Percentiles rank a stretch among this genome's conserved stretches.
These are phyloP conservation scores for Toxoplasma gondii DNA, from an alignment of 169 alveolate genomes.

Conservation along the genomic window DNA sequence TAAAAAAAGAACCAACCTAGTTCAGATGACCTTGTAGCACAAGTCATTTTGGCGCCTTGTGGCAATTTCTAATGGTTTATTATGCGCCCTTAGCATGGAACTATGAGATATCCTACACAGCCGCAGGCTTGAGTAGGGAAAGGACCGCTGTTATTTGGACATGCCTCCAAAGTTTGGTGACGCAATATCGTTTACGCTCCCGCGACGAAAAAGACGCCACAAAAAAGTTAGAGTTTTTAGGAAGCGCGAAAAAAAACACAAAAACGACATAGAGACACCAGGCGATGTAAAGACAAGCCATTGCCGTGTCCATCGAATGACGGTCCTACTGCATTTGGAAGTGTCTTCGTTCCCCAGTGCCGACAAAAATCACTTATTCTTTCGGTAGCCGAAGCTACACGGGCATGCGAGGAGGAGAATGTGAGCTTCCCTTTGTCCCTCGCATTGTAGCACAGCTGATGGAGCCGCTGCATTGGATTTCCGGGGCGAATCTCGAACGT, in stretches of 20 bases:
- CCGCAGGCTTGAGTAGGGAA: not conserved
- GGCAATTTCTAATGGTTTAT: no score
- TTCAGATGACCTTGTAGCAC: no score
- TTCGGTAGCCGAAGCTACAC: no score
- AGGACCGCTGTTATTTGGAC: not conserved
- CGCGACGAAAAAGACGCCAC: slow-evolving; percentile 2
- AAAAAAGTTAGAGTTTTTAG: not conserved
- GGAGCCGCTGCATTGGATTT: not conserved
- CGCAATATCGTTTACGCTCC: not conserved
- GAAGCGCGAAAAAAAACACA: not conserved
- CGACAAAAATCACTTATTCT: not conserved
- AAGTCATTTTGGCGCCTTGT: no score
- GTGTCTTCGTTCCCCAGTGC: not conserved
- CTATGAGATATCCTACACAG: no score
- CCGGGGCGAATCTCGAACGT: not conserved
- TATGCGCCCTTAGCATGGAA: no score
- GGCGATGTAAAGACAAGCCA: not conserved
- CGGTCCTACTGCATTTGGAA: not conserved
- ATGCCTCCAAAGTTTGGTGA: not conserved
- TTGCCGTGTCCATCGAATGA: not conserved
- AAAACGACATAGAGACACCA: not conserved
- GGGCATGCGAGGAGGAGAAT: no score
- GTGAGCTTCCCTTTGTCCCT: not conserved
- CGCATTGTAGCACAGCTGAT: not conserved
- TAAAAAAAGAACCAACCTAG: no score